Conservation (phyloP, 2,329 filamentous ascomycete genomes). For the Fusarium anguioides region DNA sequence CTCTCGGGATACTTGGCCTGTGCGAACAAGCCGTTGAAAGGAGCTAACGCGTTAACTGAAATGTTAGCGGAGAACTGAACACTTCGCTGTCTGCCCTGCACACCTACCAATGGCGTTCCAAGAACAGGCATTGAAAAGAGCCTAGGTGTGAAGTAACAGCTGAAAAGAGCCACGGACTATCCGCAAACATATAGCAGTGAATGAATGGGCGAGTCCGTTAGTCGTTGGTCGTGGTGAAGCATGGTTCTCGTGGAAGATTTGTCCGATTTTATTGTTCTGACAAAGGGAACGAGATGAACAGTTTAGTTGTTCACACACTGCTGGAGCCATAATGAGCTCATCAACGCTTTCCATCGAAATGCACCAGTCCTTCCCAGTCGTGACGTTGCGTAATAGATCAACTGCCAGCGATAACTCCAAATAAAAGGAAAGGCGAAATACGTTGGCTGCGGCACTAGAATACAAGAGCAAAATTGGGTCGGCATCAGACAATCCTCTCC, state of each 20-base stretch:
- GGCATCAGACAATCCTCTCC: constrained; percentile 38
- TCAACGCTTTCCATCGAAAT: constrained; percentile 37
- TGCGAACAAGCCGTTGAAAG: constrained; percentile 10
- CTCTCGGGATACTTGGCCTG: neutral
- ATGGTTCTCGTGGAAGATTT: constrained; percentile 44
- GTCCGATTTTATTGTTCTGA: constrained; percentile 48
- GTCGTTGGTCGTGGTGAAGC: constrained; percentile 25
- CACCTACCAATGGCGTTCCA: constrained; percentile 10
- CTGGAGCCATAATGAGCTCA: constrained; percentile 32
- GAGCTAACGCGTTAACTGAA: neutral
- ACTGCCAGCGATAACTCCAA: constrained; percentile 42
- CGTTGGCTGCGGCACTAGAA: constrained; percentile 45
- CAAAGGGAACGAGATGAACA: constrained; percentile 44
- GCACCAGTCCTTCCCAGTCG: constrained; percentile 37
- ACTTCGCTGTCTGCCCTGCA: neutral
- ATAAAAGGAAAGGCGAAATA: constrained; percentile 38
- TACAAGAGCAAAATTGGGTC: constrained; percentile 45
- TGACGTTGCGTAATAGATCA: constrained; percentile 37
- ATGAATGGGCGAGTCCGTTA: constrained; percentile 11
- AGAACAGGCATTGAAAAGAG: neutral
- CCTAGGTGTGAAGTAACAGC: constrained; percentile 1
- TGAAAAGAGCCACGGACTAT: constrained; percentile 1
- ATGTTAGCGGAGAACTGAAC: constrained; percentile 16
- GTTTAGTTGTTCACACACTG: constrained; percentile 41
- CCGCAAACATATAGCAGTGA: constrained; percentile 1